phyloP scores from a whole-genome alignment of 1,284 basidiomycete species.

The Bjerkandera adusta region DNA sequence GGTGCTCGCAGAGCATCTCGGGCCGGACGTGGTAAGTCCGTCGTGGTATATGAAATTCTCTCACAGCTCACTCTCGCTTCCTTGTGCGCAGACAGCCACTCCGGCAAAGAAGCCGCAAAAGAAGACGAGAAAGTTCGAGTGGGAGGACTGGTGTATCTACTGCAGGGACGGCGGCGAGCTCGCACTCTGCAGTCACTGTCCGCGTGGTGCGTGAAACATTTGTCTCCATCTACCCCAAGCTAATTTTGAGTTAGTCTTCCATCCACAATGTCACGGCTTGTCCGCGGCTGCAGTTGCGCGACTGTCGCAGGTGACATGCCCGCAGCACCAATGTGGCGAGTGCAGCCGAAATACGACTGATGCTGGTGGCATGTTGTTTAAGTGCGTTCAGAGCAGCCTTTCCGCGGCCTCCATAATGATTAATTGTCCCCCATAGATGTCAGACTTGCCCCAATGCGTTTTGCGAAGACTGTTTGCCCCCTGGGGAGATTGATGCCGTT shows the following conservation, averaged over 20 bases:
- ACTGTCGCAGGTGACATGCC: conserved; percentile 33
- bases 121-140: conserved; percentile 36
- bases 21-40: conserved; percentile 29
- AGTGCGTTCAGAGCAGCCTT: conserved; percentile 16
- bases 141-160: conserved; percentile 54
- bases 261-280: conserved; percentile 43
- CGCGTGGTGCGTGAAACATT: conserved; percentile 41
- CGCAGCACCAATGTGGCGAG: conserved; percentile 46
- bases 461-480: conserved; percentile 59
- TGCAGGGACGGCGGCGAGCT: conserved; percentile 60
- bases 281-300: conserved; percentile 27
- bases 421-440: conserved; percentile 36
- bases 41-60: too few species aligned
- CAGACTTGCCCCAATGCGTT: conserved; percentile 56
- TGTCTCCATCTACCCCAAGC: not conserved
- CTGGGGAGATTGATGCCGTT: conserved; percentile 45
- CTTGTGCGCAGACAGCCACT: not conserved
- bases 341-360: conserved; percentile 17
- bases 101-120: conserved; percentile 27
- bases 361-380: conserved; percentile 23
- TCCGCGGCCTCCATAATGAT: not conserved
- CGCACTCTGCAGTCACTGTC: conserved; percentile 45
- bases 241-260: conserved; percentile 42
- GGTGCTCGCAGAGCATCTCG: conserved; percentile 36
- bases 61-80: too few species aligned